Evolutionary conservation across 2,329 filamentous ascomycete genomes (phyloP).

Genomic region (Penicillium polonicum): DNA sequence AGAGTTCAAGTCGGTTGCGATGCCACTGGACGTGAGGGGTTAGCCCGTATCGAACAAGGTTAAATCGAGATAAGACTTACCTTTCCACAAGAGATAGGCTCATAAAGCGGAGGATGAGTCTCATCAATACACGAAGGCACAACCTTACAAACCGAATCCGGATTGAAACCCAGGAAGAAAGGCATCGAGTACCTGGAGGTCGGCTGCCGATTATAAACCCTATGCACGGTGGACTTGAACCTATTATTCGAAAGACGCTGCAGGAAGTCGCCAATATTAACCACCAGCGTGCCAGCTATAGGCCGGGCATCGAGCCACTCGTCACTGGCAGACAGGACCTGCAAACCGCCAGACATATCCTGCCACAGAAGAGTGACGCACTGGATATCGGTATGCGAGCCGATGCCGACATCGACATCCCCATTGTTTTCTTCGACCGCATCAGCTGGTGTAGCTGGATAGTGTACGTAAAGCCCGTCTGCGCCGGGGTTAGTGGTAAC

Average conservation of each 20-base stretch:
- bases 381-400: conserved; percentile 51
- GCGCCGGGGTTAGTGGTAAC: conserved; percentile 54
- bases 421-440: conserved; percentile 19
- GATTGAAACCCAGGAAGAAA: conserved; percentile 58
- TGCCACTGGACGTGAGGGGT: conserved; percentile 20
- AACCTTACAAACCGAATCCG: conserved; percentile 45
- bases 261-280: conserved; percentile 56
- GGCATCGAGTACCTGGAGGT: conserved; percentile 54
- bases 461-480: conserved; percentile 48
- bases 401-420: conserved; percentile 43
- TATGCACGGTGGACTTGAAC: conserved; percentile 53
- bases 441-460: conserved; percentile 40
- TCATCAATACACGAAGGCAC: conserved; percentile 50
- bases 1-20: conserved; percentile 21
- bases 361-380: conserved; percentile 52
- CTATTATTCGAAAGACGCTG: conserved; percentile 53
- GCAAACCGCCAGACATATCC: conserved; percentile 45
- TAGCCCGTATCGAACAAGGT: background rate
- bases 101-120: conserved; percentile 50
- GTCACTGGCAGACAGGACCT: conserved; percentile 45
- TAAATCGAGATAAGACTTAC: conserved; percentile 5
- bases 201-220: conserved; percentile 39
- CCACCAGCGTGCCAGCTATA: conserved; percentile 50
- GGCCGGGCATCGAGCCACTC: conserved; percentile 28
- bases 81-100: conserved; percentile 53